Conservation (phyloP, 345 rosid genomes). For the Populus euphratica region DNA sequence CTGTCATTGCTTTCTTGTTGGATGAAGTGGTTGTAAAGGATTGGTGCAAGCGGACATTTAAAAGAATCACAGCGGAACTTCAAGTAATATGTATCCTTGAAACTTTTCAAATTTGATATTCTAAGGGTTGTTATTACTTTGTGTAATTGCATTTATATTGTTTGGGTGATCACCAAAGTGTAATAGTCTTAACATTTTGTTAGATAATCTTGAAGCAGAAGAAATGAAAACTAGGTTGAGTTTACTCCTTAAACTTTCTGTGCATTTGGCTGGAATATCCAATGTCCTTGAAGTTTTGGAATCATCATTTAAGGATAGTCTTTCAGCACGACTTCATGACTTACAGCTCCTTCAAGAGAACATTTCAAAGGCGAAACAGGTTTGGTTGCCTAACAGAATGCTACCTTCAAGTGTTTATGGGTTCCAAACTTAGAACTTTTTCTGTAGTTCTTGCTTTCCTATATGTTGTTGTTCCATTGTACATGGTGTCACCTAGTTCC, state of each 20-base stretch:
- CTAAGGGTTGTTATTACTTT: background rate
- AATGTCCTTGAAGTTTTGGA: constrained; percentile 81
- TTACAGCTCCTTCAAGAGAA: constrained; percentile 75
- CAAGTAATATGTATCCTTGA: constrained; percentile 78
- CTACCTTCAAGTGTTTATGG: background rate
- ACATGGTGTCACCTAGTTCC: background rate
- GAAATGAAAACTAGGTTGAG: constrained; percentile 54
- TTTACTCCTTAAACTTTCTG: constrained; percentile 57
- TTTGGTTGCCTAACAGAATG: constrained; percentile 28
- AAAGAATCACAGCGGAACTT: constrained; percentile 54
- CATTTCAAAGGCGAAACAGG: constrained; percentile 87
- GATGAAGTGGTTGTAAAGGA: constrained; percentile 99
- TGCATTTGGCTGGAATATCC: constrained; percentile 59
- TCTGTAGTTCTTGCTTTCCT: background rate
- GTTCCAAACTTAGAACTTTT: background rate
- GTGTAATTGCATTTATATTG: background rate
- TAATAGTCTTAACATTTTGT: constrained; percentile 38
- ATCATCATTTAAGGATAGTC: constrained; percentile 69
- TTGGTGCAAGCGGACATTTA: constrained; percentile 87
- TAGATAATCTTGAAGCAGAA: constrained; percentile 59
- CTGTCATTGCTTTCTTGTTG: constrained; percentile 86
- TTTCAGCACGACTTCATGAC: constrained; percentile 69
- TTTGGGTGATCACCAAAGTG: background rate
- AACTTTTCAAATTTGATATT: constrained; percentile 16
- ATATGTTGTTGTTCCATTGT: background rate